Conservation (phyloP, 23 red algal species). For the Gracilaria domingensis region DNA sequence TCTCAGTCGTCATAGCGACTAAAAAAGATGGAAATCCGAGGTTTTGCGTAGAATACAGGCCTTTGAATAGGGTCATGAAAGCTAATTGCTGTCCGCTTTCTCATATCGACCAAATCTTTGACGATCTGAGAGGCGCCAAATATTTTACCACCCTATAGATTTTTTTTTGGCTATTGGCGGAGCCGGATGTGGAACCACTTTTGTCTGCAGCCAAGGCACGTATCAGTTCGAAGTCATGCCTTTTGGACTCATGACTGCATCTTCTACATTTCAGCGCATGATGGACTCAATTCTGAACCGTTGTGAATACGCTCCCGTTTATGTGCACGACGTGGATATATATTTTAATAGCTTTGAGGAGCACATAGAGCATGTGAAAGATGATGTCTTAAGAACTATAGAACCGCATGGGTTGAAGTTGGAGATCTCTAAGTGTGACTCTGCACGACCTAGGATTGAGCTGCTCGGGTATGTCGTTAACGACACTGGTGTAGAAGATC, state of each 20-base stretch:
- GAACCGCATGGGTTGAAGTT: background rate
- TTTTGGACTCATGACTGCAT: background rate
- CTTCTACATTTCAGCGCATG: constrained; percentile 1
- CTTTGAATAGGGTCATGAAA: constrained; percentile 2
- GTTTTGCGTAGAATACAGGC: background rate
- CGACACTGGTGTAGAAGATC: constrained; percentile 6
- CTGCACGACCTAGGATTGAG: background rate
- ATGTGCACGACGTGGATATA: background rate
- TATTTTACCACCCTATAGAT: background rate
- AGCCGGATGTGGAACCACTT: background rate
- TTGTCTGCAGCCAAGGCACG: background rate
- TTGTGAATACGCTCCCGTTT: background rate
- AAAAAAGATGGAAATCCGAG: background rate
- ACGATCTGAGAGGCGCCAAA: background rate
- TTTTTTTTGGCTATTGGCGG: background rate
- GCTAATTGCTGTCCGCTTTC: background rate
- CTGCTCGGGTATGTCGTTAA: background rate
- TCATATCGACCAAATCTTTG: background rate
- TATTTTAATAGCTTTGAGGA: background rate
- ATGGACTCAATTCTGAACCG: background rate
- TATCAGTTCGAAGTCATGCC: constrained; percentile 2
- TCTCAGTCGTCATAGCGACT: background rate
- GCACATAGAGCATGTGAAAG: background rate
- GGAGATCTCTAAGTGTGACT: background rate
- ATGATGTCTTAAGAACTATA: no score